Evolutionary conservation across 139 green algal species (phyloP).

Genomic region (Coelastrella sp.): DNA sequence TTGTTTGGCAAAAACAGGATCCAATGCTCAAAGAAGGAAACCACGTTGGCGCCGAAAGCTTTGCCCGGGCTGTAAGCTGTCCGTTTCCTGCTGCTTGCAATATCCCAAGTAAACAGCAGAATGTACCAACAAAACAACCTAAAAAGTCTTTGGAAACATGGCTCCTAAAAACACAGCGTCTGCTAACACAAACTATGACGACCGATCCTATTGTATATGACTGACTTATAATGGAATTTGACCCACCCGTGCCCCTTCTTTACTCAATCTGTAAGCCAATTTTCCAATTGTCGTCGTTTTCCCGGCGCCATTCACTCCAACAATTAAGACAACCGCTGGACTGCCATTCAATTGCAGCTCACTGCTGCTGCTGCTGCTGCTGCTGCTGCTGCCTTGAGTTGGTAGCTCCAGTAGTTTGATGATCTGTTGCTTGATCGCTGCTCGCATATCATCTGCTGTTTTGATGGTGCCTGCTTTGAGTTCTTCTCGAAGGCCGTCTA

Average conservation of each 20-base stretch:
- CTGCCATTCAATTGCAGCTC: conserved; percentile 61
- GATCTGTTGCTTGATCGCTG: conserved; percentile 63
- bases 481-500: conserved; percentile 85
- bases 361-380: no score
- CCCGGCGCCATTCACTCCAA: conserved; percentile 98
- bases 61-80: no score
- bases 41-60: no score
- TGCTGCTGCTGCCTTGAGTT: background rate
- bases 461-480: conserved; percentile 81
- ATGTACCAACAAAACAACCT: background rate
- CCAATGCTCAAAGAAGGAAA: background rate
- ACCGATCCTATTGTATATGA: background rate
- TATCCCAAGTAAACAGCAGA: background rate
- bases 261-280: conserved; percentile 83
- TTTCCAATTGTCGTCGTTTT: conserved; percentile 99
- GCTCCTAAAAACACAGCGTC: no score
- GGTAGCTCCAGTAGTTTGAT: conserved; percentile 52
- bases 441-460: conserved; percentile 72
- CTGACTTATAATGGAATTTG: background rate
- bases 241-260: conserved; percentile 72
- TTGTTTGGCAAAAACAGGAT: background rate
- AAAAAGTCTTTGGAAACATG: background rate
- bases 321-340: conserved; percentile 86
- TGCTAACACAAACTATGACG: background rate
- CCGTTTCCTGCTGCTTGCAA: no score